These are phyloP conservation scores for Sphaerulina musiva DNA, from an alignment of 2,329 filamentous ascomycete species.

Conservation along the genomic window DNA sequence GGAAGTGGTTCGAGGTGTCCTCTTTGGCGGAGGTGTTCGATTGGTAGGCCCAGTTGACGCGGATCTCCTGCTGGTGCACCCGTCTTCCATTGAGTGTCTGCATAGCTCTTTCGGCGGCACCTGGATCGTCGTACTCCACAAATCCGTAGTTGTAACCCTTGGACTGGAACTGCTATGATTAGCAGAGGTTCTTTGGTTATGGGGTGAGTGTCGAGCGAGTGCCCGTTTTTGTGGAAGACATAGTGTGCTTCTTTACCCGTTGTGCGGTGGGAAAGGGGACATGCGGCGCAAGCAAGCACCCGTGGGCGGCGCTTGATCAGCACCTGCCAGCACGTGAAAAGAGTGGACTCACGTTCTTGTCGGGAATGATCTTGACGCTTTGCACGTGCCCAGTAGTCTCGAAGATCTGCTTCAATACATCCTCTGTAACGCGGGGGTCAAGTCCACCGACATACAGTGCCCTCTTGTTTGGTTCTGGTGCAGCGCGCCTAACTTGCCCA, in stretches of 20 bases:
- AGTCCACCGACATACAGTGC: slow-evolving; percentile 93
- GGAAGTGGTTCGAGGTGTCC: slow-evolving; percentile 96
- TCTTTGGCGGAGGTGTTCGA: slow-evolving; percentile 92
- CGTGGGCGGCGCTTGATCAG: slow-evolving; percentile 9
- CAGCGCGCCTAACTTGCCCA: slow-evolving; percentile 78
- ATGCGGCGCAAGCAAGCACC: slow-evolving; percentile 11
- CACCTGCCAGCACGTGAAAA: slow-evolving; percentile 9
- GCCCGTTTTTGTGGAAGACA: neutral
- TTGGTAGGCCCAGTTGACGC: slow-evolving; percentile 99
- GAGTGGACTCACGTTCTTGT: slow-evolving; percentile 81
- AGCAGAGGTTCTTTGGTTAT: slow-evolving; percentile 3
- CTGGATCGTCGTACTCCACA: slow-evolving; percentile 96
- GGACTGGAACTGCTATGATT: slow-evolving; percentile 51
- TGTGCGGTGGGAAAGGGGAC: slow-evolving; percentile 12
- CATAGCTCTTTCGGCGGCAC: slow-evolving; percentile 94
- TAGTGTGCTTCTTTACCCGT: neutral
- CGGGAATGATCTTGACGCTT: slow-evolving; percentile 98
- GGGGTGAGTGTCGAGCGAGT: neutral
- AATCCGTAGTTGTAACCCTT: slow-evolving; percentile 99
- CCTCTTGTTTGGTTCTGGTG: slow-evolving; percentile 96
- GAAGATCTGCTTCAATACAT: slow-evolving; percentile 63
- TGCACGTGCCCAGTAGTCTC: slow-evolving; percentile 97
- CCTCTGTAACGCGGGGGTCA: slow-evolving; percentile 60
- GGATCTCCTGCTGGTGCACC: slow-evolving; percentile 96
- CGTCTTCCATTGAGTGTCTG: slow-evolving; percentile 89